A percentile compares a stretch with the other conserved stretches of the same genome.
These are phyloP conservation scores for Hypoxylon sp. DNA, from an alignment of 2,329 filamentous ascomycete species.

Conservation along the genomic window DNA sequence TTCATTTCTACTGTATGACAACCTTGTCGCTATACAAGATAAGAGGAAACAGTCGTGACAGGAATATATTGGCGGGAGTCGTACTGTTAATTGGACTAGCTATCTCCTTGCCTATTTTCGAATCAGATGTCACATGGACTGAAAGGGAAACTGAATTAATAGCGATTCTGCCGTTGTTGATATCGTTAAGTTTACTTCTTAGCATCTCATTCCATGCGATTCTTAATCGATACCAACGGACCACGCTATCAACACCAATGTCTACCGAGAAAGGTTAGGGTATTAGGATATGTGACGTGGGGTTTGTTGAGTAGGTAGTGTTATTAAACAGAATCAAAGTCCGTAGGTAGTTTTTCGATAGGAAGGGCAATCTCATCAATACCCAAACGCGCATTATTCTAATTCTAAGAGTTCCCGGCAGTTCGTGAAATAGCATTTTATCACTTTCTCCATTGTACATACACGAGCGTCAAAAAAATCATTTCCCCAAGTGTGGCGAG, in stretches of 20 bases:
- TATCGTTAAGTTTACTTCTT: constrained; percentile 1
- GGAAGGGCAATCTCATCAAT: neutral
- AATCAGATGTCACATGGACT: neutral
- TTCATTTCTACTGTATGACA: neutral
- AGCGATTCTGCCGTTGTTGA: neutral
- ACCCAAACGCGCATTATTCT: neutral
- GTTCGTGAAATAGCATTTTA: neutral
- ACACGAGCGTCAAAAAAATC: neutral
- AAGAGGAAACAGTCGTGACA: neutral
- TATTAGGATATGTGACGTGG: neutral
- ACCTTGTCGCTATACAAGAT: constrained; percentile 2
- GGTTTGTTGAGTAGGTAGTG: neutral
- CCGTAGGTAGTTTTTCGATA: neutral
- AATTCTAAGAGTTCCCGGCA: neutral
- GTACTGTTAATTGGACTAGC: neutral
- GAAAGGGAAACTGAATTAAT: neutral
- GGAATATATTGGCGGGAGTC: neutral
- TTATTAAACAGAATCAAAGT: neutral
- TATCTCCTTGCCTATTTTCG: neutral
- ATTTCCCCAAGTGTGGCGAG: too few relatives aligned
- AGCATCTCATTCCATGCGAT: neutral
- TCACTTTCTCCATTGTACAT: neutral
- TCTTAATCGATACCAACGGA: neutral
- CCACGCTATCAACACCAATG: neutral
- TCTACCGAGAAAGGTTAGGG: neutral